Percentiles rank a stretch among this genome's conserved stretches.
Conservation (phyloP, 2,329 filamentous ascomycete genomes). For the Purpureocillium takamizusanense region DNA sequence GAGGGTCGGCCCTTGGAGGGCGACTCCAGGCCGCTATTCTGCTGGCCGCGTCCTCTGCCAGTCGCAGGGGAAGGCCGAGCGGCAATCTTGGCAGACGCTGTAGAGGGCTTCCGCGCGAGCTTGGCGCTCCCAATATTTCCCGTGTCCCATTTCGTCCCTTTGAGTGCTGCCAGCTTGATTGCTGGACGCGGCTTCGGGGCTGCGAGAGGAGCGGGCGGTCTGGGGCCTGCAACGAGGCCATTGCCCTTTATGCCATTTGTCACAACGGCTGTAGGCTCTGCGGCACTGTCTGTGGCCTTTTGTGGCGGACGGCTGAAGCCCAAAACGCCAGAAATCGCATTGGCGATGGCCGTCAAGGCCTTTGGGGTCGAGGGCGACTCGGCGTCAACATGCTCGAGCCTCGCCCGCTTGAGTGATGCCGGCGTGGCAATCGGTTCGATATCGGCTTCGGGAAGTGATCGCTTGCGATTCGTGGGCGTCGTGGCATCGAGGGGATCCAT, state of each 20-base stretch:
- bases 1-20: background rate
- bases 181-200: constrained; percentile 13
- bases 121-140: constrained; percentile 10
- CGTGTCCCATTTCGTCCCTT: constrained; percentile 28
- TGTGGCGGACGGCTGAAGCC: constrained; percentile 12
- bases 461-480: constrained; percentile 12
- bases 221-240: background rate
- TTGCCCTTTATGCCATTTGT: background rate
- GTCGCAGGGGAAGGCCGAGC: background rate
- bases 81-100: constrained; percentile 8
- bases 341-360: constrained; percentile 20
- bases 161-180: constrained; percentile 26
- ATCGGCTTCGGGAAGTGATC: constrained; percentile 11
- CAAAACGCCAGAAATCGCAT: constrained; percentile 19
- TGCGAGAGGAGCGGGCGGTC: constrained; percentile 4
- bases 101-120: constrained; percentile 7
- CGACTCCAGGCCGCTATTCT: background rate
- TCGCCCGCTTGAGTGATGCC: constrained; percentile 19
- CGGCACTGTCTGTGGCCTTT: constrained; percentile 1
- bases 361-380: constrained; percentile 18
- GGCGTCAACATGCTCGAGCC: constrained; percentile 16
- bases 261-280: background rate
- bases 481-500: constrained; percentile 18
- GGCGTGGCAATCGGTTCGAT: constrained; percentile 15
- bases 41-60: background rate